A percentile compares a stretch with the other conserved stretches of the same genome.
Conservation (phyloP, 208 protist species). For the Wallacemonas rigidus region DNA sequence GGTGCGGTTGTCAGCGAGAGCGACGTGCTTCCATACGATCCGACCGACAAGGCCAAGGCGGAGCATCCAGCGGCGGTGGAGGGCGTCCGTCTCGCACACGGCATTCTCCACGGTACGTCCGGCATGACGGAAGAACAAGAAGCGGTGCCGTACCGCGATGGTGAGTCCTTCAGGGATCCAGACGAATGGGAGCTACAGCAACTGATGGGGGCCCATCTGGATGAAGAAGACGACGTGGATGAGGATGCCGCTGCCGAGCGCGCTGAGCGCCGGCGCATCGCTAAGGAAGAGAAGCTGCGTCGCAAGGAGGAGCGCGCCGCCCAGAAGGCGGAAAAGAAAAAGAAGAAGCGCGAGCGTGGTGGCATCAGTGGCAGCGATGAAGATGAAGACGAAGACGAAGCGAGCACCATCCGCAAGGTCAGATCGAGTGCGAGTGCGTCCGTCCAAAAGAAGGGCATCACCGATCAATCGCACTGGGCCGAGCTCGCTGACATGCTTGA, state of each 20-base stretch:
- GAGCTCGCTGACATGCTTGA: conserved; percentile 12
- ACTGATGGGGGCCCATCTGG: conserved; percentile 1
- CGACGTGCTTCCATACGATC: conserved; percentile 64
- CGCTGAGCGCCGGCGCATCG: neutral
- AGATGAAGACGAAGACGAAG: conserved; percentile 18
- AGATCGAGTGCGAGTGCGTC: neutral
- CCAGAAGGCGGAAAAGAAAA: conserved; percentile 16
- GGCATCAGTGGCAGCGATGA: conserved; percentile 16
- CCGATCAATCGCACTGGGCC: conserved; percentile 7
- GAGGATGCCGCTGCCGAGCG: conserved; percentile 5
- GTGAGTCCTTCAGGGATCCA: neutral
- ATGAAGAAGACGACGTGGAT: neutral
- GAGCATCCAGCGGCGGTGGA: conserved; percentile 48
- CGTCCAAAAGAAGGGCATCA: conserved; percentile 11
- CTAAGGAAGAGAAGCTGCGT: conserved; percentile 22
- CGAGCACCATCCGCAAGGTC: neutral
- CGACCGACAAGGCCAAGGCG: conserved; percentile 43
- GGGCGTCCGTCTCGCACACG: conserved; percentile 56
- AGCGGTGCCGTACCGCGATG: neutral
- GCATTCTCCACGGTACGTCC: conserved; percentile 36
- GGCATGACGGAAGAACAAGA: neutral
- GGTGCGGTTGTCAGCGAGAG: conserved; percentile 50
- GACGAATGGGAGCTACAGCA: conserved; percentile 2
- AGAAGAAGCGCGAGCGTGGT: conserved; percentile 21
- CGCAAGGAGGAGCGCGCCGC: conserved; percentile 15